Evolutionary conservation across 1,284 basidiomycete species (phyloP), one percentile per base, ranked within the genome.

Genomic region (Ustilago esculenta): DNA sequence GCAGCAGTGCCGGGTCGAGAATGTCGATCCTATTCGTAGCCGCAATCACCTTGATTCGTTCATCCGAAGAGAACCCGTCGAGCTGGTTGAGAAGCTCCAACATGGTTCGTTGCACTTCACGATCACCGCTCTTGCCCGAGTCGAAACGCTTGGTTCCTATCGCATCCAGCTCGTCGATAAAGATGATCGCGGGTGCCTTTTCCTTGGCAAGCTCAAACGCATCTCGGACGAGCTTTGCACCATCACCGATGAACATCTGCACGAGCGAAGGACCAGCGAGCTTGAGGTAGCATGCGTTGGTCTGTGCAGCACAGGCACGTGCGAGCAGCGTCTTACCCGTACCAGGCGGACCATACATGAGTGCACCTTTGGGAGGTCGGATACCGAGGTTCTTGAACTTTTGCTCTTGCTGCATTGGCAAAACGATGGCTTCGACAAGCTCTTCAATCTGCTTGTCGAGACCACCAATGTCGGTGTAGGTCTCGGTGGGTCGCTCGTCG

Each of bases 71-170:
- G 83, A 88, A 88, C 6, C 89, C 90, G 76, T 91, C 90, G 24
- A 91, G 85, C 83, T 91, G 90, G 83, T 98, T 98, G 37, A 98
- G 87, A 48, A 99, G 86, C 82, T 99, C 96, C 82, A 98, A 86
- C 96, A 99, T 98, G 37, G 96, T 99, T 57, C 96, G 88, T 83
- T 99, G 96, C 73, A 98, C 97, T 85, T 99, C 96, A 66, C 95
- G 90, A 84, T 99, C 95, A 69, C 96, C 96, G 40, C 93, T 92
- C 24, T 94, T 97, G 64, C 94, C 95, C 33, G 92, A 95, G 75
- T 98, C 96, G 82, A 98, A 96, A 86, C 95, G 90, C 84, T 99
- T 99, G 4, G 95, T 98, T 79, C 96, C 96, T 78, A 99, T 89
- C 27, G 96, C 96, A 80, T 99, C 96, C 65, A 99, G 92, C 83